phyloP scores from a whole-genome alignment of 768 basidiomycete species.

The Kwoniella pini region DNA sequence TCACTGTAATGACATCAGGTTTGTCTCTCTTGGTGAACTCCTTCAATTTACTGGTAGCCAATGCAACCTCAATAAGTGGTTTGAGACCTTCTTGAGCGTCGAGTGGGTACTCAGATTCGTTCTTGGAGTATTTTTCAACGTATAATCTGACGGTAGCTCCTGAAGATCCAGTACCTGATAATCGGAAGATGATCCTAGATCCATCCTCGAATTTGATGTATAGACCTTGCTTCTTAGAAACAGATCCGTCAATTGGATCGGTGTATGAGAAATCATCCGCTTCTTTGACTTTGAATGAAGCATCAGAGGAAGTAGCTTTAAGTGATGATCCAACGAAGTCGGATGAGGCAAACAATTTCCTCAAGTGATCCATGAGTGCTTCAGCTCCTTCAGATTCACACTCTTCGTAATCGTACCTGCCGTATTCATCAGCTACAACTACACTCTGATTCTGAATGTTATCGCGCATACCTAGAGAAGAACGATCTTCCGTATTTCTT shows the following conservation, averaged over 20 bases:
- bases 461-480: conserved; percentile 68
- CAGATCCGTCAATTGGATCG: conserved; percentile 93
- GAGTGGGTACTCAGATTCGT: conserved; percentile 57
- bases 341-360: conserved; percentile 63
- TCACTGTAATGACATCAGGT: conserved; percentile 94
- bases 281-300: conserved; percentile 73
- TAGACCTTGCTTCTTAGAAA: conserved; percentile 94
- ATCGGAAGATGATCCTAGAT: conserved; percentile 88
- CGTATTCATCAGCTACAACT: not conserved
- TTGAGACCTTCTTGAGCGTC: conserved; percentile 83
- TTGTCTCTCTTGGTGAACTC: conserved; percentile 81
- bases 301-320: conserved; percentile 65
- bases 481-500: conserved; percentile 91
- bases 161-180: conserved; percentile 93
- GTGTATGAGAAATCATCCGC: conserved; percentile 92
- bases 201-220: conserved; percentile 90
- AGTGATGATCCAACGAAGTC: conserved; percentile 71
- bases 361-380: conserved; percentile 75
- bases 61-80: conserved; percentile 92
- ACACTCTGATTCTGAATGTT: not conserved
- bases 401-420: conserved; percentile 95
- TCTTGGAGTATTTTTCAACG: conserved; percentile 74
- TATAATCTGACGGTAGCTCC: conserved; percentile 97
- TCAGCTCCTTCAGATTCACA: conserved; percentile 88
- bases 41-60: conserved; percentile 79